Evolutionary conservation across 352 stramenopile genomes (phyloP).

Genomic region (Pythium pyrilobum): DNA sequence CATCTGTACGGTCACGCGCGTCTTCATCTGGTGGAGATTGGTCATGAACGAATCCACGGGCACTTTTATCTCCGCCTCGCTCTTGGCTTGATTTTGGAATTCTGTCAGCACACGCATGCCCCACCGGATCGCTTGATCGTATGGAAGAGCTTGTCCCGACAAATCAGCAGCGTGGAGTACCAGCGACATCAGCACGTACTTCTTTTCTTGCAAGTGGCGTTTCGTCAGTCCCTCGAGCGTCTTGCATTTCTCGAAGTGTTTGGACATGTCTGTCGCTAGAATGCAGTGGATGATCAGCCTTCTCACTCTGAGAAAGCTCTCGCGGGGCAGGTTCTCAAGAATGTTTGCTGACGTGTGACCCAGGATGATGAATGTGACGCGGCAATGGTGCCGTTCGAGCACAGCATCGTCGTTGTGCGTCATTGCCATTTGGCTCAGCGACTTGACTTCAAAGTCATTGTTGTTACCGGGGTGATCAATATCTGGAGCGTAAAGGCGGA

Average conservation of each 20-base stretch:
- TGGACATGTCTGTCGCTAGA: slow-evolving; percentile 69
- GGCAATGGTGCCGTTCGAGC: slow-evolving; percentile 77
- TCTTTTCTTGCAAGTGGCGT: slow-evolving; percentile 29
- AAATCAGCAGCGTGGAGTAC: slow-evolving; percentile 70
- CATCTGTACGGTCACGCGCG: slow-evolving; percentile 58
- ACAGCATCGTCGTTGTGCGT: slow-evolving; percentile 82
- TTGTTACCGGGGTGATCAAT: slow-evolving; percentile 78
- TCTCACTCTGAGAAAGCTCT: slow-evolving; percentile 46
- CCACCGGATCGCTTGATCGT: slow-evolving; percentile 51
- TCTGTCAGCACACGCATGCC: slow-evolving; percentile 57
- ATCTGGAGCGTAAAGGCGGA: slow-evolving; percentile 30
- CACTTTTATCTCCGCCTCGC: slow-evolving; percentile 56
- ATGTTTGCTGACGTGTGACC: slow-evolving; percentile 54
- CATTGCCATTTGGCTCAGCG: slow-evolving; percentile 60
- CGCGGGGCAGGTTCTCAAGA: slow-evolving; percentile 38
- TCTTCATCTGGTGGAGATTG: slow-evolving; percentile 53
- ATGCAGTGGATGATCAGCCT: slow-evolving; percentile 61
- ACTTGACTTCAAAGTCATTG: slow-evolving; percentile 81
- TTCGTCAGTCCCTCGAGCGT: slow-evolving; percentile 43
- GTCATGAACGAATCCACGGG: slow-evolving; percentile 70
- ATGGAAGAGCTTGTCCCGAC: slow-evolving; percentile 60
- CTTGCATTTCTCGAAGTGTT: slow-evolving; percentile 72
- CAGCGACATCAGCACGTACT: slow-evolving; percentile 48
- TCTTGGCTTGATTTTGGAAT: slow-evolving; percentile 66
- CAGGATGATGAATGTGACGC: slow-evolving; percentile 67